Evolutionary conservation across 305 asterid genomes (phyloP).

Genomic region (Rubia peregrina): DNA sequence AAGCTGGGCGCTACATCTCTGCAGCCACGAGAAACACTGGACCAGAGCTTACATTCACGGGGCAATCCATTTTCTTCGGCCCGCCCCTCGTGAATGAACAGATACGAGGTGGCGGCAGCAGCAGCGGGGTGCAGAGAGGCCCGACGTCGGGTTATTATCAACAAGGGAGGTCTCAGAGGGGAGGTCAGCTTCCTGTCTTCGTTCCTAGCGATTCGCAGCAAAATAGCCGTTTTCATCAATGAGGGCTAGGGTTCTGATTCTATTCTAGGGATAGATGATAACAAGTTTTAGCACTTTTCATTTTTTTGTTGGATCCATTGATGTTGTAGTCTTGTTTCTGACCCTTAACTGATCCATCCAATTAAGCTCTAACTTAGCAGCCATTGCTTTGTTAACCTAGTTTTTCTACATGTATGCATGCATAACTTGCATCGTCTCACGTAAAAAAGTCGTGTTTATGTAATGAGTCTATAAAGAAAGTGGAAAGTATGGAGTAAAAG

Average conservation of each 20-base stretch:
- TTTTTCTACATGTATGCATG: not conserved
- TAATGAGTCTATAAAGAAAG: too few species aligned
- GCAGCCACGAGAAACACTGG: constrained; percentile 44
- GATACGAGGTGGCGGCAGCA: constrained; percentile 30
- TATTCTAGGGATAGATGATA: constrained; percentile 21
- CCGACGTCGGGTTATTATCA: constrained; percentile 59
- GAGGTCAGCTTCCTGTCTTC: constrained; percentile 96
- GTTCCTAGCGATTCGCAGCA: constrained; percentile 95
- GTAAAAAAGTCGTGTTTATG: too few species aligned
- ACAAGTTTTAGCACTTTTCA: constrained; percentile 16
- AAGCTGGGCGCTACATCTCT: constrained; percentile 71
- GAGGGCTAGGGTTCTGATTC: constrained; percentile 11
- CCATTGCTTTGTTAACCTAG: constrained; percentile 1
- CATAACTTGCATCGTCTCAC: not conserved
- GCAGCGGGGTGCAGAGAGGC: constrained; percentile 45
- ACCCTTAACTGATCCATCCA: not conserved
- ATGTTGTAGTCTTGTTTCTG: not conserved
- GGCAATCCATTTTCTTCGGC: constrained; percentile 89
- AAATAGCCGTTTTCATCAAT: constrained; percentile 33
- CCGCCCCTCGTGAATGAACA: constrained; percentile 67
- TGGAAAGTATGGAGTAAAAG: too few species aligned
- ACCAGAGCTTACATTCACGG: constrained; percentile 74
- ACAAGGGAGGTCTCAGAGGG: constrained; percentile 90
- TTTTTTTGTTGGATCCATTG: not conserved
- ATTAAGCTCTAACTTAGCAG: not conserved